Evolutionary conservation across 441 rosid species (phyloP), one percentile per base, ranked within the genome.

Genomic region (Theobroma grandiflorum): DNA sequence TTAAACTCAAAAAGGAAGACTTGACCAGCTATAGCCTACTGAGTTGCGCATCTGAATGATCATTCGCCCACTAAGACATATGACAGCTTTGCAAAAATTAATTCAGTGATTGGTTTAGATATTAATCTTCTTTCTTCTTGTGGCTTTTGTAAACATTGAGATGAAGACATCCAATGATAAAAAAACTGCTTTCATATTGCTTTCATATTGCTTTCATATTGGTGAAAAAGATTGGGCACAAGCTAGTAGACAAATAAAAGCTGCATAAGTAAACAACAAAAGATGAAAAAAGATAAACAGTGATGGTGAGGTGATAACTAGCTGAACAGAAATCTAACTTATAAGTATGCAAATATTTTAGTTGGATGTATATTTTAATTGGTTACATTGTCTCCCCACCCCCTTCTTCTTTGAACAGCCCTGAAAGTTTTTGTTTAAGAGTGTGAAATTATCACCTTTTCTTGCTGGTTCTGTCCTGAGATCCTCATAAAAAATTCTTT

Each of bases 401-500:
- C 66, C 66, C 4, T 63, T 62, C 40, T 12, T 35, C 20, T 35
- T 40, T 14, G 33, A 63, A 63, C n/a, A 62, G n/a, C 3, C 3
- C n/a, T 62, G 18, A 31, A 62, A 11, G 18, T 11, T 31, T 12
- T 33, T 61, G 66, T 15, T 53, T 63, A 16, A 16, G 68, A 72
- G 31, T 5, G 63, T 16, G 65, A 57, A 11, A 35, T 38, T 11
- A 40, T 73, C 49, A 65, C 79, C 90, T 84, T 72, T 47, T 40
- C 53, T 65, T 8, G 45, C 68, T 53, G 84, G 85, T 70, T 90
- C 91, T 76, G 75, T 82, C 33, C 65, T 15, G 72, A 89, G 91
- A 85, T 96, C 96, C 79, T 93, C 91, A n/a, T 96, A 96, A 76
- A 95, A 96, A 14, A 96, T 92, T 77, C 87, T 86, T 77, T 96